Conservation (phyloP, 2,329 filamentous ascomycete species). For the Penicillium rolfsii region DNA sequence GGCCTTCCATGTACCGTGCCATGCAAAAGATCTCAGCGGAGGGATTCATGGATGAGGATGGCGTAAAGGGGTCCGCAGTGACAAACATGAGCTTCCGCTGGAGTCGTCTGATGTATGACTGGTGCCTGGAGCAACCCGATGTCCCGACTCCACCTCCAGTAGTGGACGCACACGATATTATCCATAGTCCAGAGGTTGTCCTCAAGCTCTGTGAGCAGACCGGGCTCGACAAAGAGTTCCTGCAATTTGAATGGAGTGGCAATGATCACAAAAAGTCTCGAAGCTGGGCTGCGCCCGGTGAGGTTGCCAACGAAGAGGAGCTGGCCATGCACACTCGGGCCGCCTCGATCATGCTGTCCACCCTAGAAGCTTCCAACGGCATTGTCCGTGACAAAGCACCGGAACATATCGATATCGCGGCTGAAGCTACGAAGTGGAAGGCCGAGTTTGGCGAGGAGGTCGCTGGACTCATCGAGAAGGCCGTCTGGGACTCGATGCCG, state of each 20-base stretch:
- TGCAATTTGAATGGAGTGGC: slow-evolving; percentile 41
- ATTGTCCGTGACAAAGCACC: slow-evolving; percentile 40
- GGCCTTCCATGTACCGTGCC: slow-evolving; percentile 44
- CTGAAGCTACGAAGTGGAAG: slow-evolving; percentile 42
- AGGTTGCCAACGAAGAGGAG: background rate
- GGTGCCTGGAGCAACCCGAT: slow-evolving; percentile 32
- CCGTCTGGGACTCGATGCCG: slow-evolving; percentile 40
- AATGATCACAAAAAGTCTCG: slow-evolving; percentile 11
- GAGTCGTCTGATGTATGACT: slow-evolving; percentile 42
- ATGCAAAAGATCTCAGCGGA: slow-evolving; percentile 24
- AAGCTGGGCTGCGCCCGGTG: background rate
- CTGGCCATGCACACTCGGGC: background rate
- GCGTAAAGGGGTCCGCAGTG: slow-evolving; percentile 18
- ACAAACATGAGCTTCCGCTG: slow-evolving; percentile 37
- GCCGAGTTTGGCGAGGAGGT: slow-evolving; percentile 40
- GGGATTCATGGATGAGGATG: slow-evolving; percentile 24
- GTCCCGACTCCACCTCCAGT: slow-evolving; percentile 33
- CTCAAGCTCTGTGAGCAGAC: slow-evolving; percentile 32
- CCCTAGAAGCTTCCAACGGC: slow-evolving; percentile 38
- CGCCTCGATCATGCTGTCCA: slow-evolving; percentile 31
- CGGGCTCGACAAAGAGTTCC: slow-evolving; percentile 38
- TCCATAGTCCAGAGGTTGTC: slow-evolving; percentile 38
- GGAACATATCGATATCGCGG: slow-evolving; percentile 37
- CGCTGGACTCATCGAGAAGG: slow-evolving; percentile 30
- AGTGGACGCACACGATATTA: slow-evolving; percentile 46